A percentile compares a stretch with the other conserved stretches of the same genome.
phyloP scores from a whole-genome alignment of 1,284 basidiomycete species.

The Leccinum solheimii region DNA sequence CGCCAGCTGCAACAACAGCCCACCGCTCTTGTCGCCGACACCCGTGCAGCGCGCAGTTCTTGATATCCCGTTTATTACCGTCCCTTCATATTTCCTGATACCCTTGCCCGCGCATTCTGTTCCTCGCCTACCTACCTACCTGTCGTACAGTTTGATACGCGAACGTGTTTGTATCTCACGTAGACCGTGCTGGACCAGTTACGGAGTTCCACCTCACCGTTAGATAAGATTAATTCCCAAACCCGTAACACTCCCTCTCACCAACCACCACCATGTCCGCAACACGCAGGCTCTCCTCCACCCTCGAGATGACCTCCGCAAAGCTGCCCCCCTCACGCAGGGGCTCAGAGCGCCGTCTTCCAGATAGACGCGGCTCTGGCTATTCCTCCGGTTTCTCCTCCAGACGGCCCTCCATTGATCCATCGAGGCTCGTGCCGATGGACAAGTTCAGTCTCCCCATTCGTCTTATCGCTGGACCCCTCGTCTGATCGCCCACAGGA shows the following conservation, averaged over 20 bases:
- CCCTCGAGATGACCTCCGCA: conserved; percentile 37
- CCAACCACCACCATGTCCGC: conserved; percentile 27
- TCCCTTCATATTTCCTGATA: conserved; percentile 28
- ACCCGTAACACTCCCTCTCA: background rate
- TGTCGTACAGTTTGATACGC: conserved; percentile 10
- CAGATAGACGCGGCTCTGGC: conserved; percentile 45
- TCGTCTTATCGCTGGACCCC: background rate
- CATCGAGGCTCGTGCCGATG: conserved; percentile 71
- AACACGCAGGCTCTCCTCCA: conserved; percentile 34
- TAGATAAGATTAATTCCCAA: conserved; percentile 27
- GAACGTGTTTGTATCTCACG: conserved; percentile 10
- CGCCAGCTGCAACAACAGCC: conserved; percentile 34
- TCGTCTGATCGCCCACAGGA: conserved; percentile 40
- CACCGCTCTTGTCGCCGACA: conserved; percentile 16
- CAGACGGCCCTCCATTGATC: conserved; percentile 72
- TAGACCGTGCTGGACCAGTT: background rate
- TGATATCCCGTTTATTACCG: conserved; percentile 34
- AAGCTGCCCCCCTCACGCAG: conserved; percentile 34
- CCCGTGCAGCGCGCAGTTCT: conserved; percentile 16
- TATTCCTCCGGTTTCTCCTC: conserved; percentile 49
- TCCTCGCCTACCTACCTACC: conserved; percentile 17
- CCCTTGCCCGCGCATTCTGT: conserved; percentile 30
- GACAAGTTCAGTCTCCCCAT: conserved; percentile 56
- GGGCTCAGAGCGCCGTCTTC: conserved; percentile 35
- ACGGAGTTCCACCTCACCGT: conserved; percentile 1